A percentile compares a stretch with the other conserved stretches of the same genome.
phyloP scores from a whole-genome alignment of 768 basidiomycete species.

The Suillus subluteus region DNA sequence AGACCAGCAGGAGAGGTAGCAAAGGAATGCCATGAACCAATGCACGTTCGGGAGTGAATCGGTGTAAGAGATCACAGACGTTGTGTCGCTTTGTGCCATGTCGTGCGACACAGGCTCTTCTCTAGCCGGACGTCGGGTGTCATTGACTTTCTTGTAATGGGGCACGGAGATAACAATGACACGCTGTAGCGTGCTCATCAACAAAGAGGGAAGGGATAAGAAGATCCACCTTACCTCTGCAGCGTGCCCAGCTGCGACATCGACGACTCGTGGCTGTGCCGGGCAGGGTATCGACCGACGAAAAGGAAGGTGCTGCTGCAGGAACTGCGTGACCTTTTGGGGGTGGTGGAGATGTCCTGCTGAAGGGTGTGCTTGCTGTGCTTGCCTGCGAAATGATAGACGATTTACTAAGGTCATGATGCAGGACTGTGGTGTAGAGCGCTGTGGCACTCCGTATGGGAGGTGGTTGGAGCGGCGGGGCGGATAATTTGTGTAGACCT shows the following conservation, averaged over 20 bases:
- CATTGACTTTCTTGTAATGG: background rate
- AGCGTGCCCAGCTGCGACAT: background rate
- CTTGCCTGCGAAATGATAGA: background rate
- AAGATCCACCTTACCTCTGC: background rate
- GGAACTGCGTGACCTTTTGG: background rate
- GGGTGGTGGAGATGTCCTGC: background rate
- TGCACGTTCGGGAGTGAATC: slow-evolving; percentile 1
- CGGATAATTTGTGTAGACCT: background rate
- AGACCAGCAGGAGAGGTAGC: background rate
- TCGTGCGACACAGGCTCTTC: background rate
- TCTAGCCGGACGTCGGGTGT: background rate
- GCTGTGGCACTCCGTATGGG: background rate
- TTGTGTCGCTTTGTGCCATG: background rate
- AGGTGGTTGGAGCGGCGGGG: background rate
- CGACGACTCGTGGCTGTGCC: background rate
- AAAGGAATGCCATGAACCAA: background rate
- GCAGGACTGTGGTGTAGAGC: background rate
- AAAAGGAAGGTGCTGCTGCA: background rate
- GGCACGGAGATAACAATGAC: background rate
- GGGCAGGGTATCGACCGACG: background rate
- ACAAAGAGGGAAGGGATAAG: background rate
- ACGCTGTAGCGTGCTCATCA: background rate
- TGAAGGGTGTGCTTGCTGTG: background rate
- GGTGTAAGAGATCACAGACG: background rate
- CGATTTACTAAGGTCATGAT: background rate